Base-by-base conservation (phyloP, 2,329 filamentous ascomycete genomes). In the Botryotinia globosa region DNA sequence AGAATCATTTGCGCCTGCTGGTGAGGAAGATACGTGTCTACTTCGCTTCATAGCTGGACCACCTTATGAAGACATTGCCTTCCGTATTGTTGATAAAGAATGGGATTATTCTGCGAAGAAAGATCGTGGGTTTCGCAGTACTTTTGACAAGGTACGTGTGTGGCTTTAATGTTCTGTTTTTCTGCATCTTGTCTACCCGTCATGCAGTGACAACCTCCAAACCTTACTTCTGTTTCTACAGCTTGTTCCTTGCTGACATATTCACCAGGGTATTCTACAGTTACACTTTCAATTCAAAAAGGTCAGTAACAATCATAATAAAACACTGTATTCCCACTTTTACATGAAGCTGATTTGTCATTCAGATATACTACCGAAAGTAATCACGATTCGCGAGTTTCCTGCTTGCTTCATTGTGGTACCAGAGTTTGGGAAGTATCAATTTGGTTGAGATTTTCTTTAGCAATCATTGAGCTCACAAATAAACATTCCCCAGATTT, bases 281-380 rank as follows among this genome's bases (percentile, higher is more conserved):
- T 88, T 99, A 73, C 95, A 98, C 82, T 99, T 99, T 82, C 94
- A 98, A 82, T 98, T 98, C 86, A 99, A 98, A 83, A 97, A 97
- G 89, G 94, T 97, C 83, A 78, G 83, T 73, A 77, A 70, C 65
- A 76, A 76, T 56, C 25, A 68, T 65, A 29, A 18, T 18, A 56
- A 29, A 56, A 29, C 70, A 58, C 72, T 32, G 45, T 59, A 48
- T 34, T 72, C 34, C n/a, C 44, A 68, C 48, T 68, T 34, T 56
- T 44, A 51, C 62, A 68, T 48, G 58, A 75, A 76, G 71, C 77
- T 80, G 69, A 79, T 75, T 74, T 73, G 70, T 51, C 29, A 44
- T 76, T 65, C 58, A 81, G 86, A 85, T 88, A 76, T 88, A 87
- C 77, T 88, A 88, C 81, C 82, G 86, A 74, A 88, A 88, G 78